Evolutionary conservation across 148 eudicot genomes (phyloP), one percentile per base, ranked within the genome.

Genomic region (Cornus controversa): DNA sequence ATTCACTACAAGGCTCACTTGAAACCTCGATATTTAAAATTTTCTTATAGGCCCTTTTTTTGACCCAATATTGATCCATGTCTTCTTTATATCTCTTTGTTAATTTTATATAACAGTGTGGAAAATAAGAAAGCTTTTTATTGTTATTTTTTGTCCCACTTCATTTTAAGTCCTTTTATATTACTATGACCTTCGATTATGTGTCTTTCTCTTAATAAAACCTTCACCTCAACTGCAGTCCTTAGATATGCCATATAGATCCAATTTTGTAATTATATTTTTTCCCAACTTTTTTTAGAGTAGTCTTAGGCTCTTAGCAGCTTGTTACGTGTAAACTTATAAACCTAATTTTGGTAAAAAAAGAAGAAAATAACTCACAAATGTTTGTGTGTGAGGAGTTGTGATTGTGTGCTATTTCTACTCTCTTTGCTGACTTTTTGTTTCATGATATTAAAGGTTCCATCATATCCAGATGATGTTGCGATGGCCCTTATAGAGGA

Each of bases 381-480:
- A 24, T 36, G 40, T 31, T 11, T 37, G 45, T 40, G 40, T 26
- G 13, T 22, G 31, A 40, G 22, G 40, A 25, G 37, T 67, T 67
- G 23, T 28, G 9, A 67, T 7, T 29, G 24, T 53, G 31, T 60
- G 53, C 40, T 63, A 28, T 42, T 13, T 71, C 69, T 28, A 71
- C 66, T 27, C 14, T 26, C 37, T 22, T 29, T 75, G 40, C 78
- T 78, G 78, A 82, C 75, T 24, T 50, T 75, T 54, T 79, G 16
- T 69, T 75, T 81, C 74, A 69, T 79, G 70, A 69, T 82, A 20
- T 71, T 71, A 45, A 77, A 95, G 99, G 99, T 96, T 78, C 99
- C 99, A 80, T 96, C 99, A 71, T 96, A 84, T 90, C 99, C 99
- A 31, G 97, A 96, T 91, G 98, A 93, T 83, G 87, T 96, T 71